A percentile compares a stretch with the other conserved stretches of the same genome.
These are phyloP conservation scores for Coniochaeta pulveracea DNA, from an alignment of 2,329 filamentous ascomycete species.

Conservation along the genomic window DNA sequence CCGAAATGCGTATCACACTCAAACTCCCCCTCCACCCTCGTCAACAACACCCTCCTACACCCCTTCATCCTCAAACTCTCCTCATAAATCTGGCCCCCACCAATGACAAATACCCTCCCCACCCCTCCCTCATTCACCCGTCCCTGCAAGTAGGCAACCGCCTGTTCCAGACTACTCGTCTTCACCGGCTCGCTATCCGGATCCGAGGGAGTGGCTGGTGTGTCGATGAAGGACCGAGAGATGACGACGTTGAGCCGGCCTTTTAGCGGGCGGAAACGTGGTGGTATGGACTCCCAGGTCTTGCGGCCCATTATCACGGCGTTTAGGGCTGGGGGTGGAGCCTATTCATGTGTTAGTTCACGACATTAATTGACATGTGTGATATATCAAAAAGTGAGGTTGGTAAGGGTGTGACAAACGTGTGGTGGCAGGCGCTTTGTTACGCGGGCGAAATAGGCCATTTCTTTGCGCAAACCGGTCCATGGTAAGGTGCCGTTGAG, in stretches of 20 bases:
- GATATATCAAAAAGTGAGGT: not conserved
- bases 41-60: conserved; percentile 56
- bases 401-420: conserved; percentile 4
- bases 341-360: conserved; percentile 11
- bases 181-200: conserved; percentile 39
- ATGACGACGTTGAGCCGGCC: conserved; percentile 76
- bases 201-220: conserved; percentile 7
- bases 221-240: conserved; percentile 40
- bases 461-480: conserved; percentile 80
- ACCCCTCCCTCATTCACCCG: conserved; percentile 22
- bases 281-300: conserved; percentile 87
- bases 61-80: conserved; percentile 50
- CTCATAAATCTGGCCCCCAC: conserved; percentile 76
- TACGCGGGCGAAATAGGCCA: conserved; percentile 88
- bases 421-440: conserved; percentile 53
- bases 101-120: conserved; percentile 71
- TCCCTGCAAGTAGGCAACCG: conserved; percentile 34
- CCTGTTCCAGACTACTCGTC: conserved; percentile 45
- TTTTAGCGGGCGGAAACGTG: conserved; percentile 65
- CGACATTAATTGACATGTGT: too few species aligned
- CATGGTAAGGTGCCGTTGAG: conserved; percentile 70
- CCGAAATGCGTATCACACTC: conserved; percentile 70
- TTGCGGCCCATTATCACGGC: conserved; percentile 96
- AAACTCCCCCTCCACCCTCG: conserved; percentile 56
- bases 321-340: conserved; percentile 35